Evolutionary conservation across 345 rosid species (phyloP).

Genomic region (Brassica cretica): DNA sequence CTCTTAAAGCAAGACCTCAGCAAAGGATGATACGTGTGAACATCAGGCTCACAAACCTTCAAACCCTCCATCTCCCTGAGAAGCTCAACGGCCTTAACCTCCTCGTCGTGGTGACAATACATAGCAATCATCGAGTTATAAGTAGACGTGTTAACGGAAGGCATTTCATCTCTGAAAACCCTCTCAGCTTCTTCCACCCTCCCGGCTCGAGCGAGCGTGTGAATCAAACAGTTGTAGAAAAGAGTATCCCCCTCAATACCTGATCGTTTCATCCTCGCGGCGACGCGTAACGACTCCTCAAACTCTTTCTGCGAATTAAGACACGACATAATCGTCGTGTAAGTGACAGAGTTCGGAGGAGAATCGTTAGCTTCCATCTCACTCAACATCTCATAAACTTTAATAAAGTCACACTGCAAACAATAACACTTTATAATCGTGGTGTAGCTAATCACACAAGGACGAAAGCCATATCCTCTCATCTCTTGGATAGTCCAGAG

Average conservation of each 20-base stretch:
- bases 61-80: constrained; percentile 57
- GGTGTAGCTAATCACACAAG: constrained; percentile 77
- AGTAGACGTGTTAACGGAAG: constrained; percentile 55
- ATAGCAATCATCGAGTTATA: constrained; percentile 79
- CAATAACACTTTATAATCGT: constrained; percentile 65
- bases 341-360: constrained; percentile 71
- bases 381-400: constrained; percentile 64
- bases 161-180: constrained; percentile 66
- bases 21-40: constrained; percentile 68
- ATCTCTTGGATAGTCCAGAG: constrained; percentile 87
- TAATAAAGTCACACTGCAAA: constrained; percentile 39
- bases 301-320: constrained; percentile 56
- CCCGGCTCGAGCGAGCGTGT: constrained; percentile 64
- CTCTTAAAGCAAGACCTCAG: constrained; percentile 66
- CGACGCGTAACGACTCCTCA: constrained; percentile 58
- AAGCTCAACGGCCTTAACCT: constrained; percentile 48
- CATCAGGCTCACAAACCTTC: constrained; percentile 59
- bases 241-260: constrained; percentile 60
- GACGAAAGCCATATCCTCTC: constrained; percentile 68
- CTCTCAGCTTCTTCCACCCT: constrained; percentile 51
- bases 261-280: constrained; percentile 48
- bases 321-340: constrained; percentile 63
- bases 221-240: constrained; percentile 74
- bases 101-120: constrained; percentile 60
- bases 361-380: constrained; percentile 65